These are phyloP conservation scores for Aspergillus niger DNA, from an alignment of 2,329 filamentous ascomycete genomes.

Conservation along the genomic window DNA sequence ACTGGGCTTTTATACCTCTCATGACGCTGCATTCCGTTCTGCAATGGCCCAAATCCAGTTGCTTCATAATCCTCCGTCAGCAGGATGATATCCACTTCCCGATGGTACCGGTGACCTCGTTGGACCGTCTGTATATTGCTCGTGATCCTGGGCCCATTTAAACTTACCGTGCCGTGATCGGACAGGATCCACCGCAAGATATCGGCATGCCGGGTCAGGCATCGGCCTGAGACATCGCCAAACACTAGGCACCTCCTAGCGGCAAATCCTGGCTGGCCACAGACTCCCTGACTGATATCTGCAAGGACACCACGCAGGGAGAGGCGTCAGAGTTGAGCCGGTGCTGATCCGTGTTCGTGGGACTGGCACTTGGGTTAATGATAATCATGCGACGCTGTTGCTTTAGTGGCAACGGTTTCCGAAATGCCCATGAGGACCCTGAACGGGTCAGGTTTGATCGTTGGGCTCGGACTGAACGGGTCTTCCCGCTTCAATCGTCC, in stretches of 20 bases:
- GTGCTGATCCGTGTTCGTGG: too few species aligned
- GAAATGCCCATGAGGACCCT: background rate
- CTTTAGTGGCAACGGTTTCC: background rate
- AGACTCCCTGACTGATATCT: background rate
- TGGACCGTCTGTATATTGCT: background rate
- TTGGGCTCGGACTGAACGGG: background rate
- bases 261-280: background rate
- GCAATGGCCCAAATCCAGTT: background rate
- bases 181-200: background rate
- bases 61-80: background rate
- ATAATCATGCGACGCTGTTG: background rate
- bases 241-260: background rate
- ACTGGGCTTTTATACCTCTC: background rate
- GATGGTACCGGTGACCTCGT: background rate
- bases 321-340: too few species aligned
- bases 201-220: background rate
- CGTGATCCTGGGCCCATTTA: background rate
- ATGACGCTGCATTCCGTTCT: background rate
- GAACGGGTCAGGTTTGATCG: background rate
- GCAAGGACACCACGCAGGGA: background rate
- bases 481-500: background rate
- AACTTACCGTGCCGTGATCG: background rate
- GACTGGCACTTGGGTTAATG: too few species aligned
- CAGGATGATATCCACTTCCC: background rate
- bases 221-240: background rate